phyloP scores from a whole-genome alignment of 768 basidiomycete genomes.

The Auricularia heimuer region DNA sequence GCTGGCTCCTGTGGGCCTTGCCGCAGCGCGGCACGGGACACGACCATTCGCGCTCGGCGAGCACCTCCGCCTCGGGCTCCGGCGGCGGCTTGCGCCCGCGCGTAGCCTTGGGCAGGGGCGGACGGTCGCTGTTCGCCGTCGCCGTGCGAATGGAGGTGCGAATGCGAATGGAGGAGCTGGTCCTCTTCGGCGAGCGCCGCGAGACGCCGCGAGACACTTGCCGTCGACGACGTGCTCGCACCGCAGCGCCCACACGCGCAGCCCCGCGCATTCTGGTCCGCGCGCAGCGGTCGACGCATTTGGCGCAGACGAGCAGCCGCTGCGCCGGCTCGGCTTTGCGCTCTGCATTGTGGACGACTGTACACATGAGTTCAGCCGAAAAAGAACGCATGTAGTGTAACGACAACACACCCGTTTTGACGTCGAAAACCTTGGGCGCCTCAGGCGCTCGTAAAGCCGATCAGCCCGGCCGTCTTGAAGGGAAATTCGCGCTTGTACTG shows the following conservation, averaged over 20 bases:
- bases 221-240: background rate
- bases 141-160: too few species aligned
- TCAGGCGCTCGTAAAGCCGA: background rate
- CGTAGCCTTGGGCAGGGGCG: background rate
- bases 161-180: background rate
- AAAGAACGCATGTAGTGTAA: too few species aligned
- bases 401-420: background rate
- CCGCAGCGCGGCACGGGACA: background rate
- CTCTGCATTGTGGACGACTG: background rate
- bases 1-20: background rate
- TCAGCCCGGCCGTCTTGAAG: background rate
- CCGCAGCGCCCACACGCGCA: background rate
- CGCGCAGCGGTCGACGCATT: background rate
- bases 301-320: background rate
- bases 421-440: background rate
- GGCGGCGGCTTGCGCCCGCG: background rate
- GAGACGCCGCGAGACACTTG: background rate
- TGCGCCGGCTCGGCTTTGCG: background rate
- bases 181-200: background rate
- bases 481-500: background rate
- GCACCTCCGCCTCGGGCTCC: background rate
- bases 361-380: too few species aligned
- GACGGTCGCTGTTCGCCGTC: too few species aligned
- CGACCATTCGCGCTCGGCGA: background rate
- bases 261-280: background rate